A percentile compares a stretch with the other conserved stretches of the same genome.
phyloP scores from a whole-genome alignment of 139 green algal genomes.

The Micractinium sp. region DNA sequence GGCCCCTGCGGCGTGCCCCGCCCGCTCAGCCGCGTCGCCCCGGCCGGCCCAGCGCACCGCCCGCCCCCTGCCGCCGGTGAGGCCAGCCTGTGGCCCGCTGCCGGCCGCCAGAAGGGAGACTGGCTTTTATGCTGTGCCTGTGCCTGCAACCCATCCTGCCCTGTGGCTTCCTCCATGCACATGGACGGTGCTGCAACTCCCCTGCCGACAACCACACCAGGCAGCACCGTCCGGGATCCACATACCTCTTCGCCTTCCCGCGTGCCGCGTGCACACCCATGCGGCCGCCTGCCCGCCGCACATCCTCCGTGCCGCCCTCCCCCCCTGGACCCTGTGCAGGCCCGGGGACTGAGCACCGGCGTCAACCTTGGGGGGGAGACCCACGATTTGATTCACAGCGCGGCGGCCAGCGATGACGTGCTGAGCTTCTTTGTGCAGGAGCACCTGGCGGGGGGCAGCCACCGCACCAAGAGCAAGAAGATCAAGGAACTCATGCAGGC shows the following conservation, averaged over 20 bases:
- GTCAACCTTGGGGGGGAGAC: neutral
- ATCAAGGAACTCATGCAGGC: neutral
- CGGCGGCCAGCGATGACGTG: neutral
- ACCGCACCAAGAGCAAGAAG: neutral
- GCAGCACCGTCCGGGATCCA: neutral
- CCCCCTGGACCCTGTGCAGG: neutral
- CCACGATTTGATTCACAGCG: neutral
- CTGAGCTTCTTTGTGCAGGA: neutral
- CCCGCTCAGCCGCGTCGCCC: too few relatives aligned
- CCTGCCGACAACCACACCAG: neutral
- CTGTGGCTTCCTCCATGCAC: too few relatives aligned
- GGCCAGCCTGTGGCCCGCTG: too few relatives aligned
- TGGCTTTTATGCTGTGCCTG: too few relatives aligned
- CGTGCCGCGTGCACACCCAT: neutral
- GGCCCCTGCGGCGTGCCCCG: too few relatives aligned
- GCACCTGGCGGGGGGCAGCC: neutral
- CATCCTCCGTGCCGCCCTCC: too few relatives aligned
- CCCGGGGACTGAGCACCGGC: neutral
- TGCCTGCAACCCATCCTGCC: too few relatives aligned
- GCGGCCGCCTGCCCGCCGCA: neutral
- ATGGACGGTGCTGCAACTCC: neutral
- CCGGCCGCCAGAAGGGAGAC: too few relatives aligned
- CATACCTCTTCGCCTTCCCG: neutral
- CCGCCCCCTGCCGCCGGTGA: too few relatives aligned
- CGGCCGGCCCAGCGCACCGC: too few relatives aligned